Conservation (phyloP, 2,329 filamentous ascomycete genomes). For the Penicillium palitans region DNA sequence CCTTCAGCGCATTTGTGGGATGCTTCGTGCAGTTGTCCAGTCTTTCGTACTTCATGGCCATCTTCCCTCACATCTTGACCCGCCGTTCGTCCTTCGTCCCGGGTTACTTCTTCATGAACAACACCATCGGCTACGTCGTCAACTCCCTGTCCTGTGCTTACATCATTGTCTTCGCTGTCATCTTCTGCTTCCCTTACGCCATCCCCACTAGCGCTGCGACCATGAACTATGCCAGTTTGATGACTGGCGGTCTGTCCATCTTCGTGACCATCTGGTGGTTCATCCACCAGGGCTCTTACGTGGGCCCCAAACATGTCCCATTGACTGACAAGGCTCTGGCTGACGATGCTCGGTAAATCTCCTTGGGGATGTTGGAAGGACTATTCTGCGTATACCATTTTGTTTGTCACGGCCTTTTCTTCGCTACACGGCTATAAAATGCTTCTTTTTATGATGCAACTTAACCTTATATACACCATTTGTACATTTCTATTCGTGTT, state of each 20-base stretch:
- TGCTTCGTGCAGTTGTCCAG: constrained; percentile 60
- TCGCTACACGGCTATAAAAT: constrained; percentile 14
- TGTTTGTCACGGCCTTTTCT: constrained; percentile 14
- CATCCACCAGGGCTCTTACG: constrained; percentile 35
- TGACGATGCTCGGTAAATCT: constrained; percentile 32
- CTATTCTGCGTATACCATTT: constrained; percentile 21
- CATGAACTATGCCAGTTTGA: constrained; percentile 58
- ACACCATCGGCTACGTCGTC: constrained; percentile 51
- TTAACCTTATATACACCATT: constrained; percentile 15
- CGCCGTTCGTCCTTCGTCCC: constrained; percentile 53
- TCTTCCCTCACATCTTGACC: constrained; percentile 53
- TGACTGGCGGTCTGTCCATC: constrained; percentile 54
- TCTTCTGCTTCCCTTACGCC: constrained; percentile 60
- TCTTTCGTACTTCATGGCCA: constrained; percentile 57
- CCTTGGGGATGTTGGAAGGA: not conserved
- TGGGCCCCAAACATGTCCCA: constrained; percentile 39
- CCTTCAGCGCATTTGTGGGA: constrained; percentile 59
- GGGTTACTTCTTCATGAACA: constrained; percentile 56
- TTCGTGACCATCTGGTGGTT: constrained; percentile 52
- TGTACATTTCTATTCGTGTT: constrained; percentile 16
- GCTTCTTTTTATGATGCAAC: constrained; percentile 12
- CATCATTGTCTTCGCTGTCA: constrained; percentile 58
- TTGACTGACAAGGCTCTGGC: constrained; percentile 35
- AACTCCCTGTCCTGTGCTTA: constrained; percentile 55
- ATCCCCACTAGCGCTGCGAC: constrained; percentile 47